Evolutionary conservation across 768 basidiomycete genomes (phyloP).

Genomic region (Leucosporidium creatinivorum): DNA sequence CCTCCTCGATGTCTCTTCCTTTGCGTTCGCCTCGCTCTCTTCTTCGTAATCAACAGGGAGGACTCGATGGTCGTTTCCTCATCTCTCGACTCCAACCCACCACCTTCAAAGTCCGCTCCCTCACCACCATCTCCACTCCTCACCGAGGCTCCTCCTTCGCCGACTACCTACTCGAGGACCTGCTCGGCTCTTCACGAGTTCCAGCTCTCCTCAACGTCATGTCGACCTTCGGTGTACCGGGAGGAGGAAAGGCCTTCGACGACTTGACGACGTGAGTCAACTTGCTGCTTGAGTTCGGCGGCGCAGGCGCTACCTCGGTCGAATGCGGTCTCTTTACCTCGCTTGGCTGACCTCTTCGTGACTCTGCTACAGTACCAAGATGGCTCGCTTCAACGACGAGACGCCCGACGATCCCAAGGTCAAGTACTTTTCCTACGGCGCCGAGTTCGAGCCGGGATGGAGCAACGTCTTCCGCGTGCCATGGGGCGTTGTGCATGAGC

Average conservation of each 20-base stretch:
- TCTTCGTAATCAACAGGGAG: slow-evolving; percentile 52
- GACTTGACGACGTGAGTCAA: slow-evolving; percentile 56
- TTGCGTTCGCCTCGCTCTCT: slow-evolving; percentile 14
- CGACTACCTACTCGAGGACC: slow-evolving; percentile 65
- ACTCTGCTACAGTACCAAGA: slow-evolving; percentile 50
- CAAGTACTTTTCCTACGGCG: slow-evolving; percentile 93
- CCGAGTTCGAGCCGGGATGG: slow-evolving; percentile 69
- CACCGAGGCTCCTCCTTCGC: slow-evolving; percentile 92
- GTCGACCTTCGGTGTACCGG: slow-evolving; percentile 73
- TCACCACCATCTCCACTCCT: slow-evolving; percentile 92
- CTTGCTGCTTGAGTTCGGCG: too few relatives aligned
- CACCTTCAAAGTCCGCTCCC: slow-evolving; percentile 70
- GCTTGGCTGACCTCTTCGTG: background rate
- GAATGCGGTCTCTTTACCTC: too few relatives aligned
- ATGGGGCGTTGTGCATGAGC: slow-evolving; percentile 31
- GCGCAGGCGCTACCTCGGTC: too few relatives aligned
- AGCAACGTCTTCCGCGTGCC: slow-evolving; percentile 31
- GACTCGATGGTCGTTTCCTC: slow-evolving; percentile 83
- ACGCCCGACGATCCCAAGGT: slow-evolving; percentile 72
- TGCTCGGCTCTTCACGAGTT: slow-evolving; percentile 44
- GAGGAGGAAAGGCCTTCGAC: slow-evolving; percentile 90
- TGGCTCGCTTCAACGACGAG: slow-evolving; percentile 80
- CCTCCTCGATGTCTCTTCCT: background rate
- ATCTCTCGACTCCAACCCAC: slow-evolving; percentile 71
- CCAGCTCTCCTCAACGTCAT: slow-evolving; percentile 49